Percentiles rank a stretch among this genome's conserved stretches.
These are phyloP conservation scores for Fonsecaea nubica DNA, from an alignment of 2,329 filamentous ascomycete species.

Conservation along the genomic window DNA sequence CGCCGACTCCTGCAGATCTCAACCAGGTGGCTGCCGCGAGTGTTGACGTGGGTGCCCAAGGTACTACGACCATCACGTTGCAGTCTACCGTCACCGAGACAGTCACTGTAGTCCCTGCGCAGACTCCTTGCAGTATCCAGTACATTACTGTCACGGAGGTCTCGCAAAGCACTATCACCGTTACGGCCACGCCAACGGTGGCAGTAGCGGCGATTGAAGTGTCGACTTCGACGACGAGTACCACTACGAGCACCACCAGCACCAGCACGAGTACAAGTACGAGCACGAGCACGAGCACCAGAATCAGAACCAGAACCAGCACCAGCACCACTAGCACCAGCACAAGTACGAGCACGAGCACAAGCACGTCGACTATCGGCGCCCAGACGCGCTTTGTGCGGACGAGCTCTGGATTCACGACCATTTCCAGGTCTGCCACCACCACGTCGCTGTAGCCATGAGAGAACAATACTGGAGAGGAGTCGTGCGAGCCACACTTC, in stretches of 20 bases:
- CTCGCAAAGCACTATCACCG: conserved; percentile 33
- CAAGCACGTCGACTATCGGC: too few species aligned
- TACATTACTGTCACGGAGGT: conserved; percentile 33
- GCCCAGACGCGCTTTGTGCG: too few species aligned
- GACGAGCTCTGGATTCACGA: too few species aligned
- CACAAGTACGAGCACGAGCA: too few species aligned
- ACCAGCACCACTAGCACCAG: too few species aligned
- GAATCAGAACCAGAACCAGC: too few species aligned
- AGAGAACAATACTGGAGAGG: too few species aligned
- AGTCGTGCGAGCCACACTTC: too few species aligned
- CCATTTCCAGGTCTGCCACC: too few species aligned
- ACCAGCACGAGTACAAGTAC: background rate
- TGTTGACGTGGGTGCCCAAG: background rate
- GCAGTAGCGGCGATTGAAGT: conserved; percentile 19
- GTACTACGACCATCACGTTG: conserved; percentile 26
- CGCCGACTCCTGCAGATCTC: conserved; percentile 12
- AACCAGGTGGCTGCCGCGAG: conserved; percentile 28
- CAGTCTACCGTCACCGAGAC: conserved; percentile 31
- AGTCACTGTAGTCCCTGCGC: conserved; percentile 22
- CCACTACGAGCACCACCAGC: conserved; percentile 13
- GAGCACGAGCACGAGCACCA: too few species aligned
- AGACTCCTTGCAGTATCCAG: conserved; percentile 25
- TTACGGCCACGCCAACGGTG: conserved; percentile 25
- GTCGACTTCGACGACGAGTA: conserved; percentile 10
- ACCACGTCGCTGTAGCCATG: too few species aligned